Evolutionary conservation across 441 rosid species (phyloP).

Genomic region (Flueggea neowawraea): DNA sequence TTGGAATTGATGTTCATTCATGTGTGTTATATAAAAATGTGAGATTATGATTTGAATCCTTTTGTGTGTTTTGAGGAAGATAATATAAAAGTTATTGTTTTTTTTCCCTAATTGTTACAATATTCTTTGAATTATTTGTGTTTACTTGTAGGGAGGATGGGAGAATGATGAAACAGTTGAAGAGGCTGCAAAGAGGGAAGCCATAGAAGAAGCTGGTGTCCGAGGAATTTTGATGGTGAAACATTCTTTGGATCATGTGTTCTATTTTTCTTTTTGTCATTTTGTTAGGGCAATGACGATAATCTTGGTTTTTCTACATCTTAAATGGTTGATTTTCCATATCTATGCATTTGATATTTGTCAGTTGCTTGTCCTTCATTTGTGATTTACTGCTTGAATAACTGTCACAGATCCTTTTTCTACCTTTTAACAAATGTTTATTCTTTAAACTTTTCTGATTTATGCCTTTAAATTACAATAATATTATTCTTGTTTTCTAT

Average conservation of each 20-base stretch:
- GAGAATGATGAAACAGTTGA: constrained; percentile 97
- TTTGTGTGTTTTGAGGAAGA: not conserved
- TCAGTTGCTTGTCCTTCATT: not conserved
- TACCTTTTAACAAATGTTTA: not conserved
- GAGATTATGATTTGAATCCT: too few species aligned
- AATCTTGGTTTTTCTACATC: not conserved
- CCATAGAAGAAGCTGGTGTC: constrained; percentile 97
- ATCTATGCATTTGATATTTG: not conserved
- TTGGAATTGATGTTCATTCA: too few species aligned
- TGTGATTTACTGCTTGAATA: not conserved
- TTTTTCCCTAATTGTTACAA: not conserved
- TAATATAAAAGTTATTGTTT: not conserved
- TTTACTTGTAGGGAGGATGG: constrained; percentile 76
- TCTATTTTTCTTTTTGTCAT: not conserved
- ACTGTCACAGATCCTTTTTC: not conserved
- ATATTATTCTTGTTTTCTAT: too few species aligned
- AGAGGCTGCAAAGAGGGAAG: constrained; percentile 91
- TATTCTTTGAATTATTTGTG: not conserved
- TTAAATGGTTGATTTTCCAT: not conserved
- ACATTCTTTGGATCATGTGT: not conserved
- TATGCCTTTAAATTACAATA: too few species aligned
- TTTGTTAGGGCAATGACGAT: not conserved
- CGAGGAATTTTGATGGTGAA: constrained; percentile 75
- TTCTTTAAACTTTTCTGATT: not conserved
- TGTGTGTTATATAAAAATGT: too few species aligned